These are phyloP conservation scores for Verticillium zaregamsianum DNA, from an alignment of 2,329 filamentous ascomycete genomes.

Conservation along the genomic window DNA sequence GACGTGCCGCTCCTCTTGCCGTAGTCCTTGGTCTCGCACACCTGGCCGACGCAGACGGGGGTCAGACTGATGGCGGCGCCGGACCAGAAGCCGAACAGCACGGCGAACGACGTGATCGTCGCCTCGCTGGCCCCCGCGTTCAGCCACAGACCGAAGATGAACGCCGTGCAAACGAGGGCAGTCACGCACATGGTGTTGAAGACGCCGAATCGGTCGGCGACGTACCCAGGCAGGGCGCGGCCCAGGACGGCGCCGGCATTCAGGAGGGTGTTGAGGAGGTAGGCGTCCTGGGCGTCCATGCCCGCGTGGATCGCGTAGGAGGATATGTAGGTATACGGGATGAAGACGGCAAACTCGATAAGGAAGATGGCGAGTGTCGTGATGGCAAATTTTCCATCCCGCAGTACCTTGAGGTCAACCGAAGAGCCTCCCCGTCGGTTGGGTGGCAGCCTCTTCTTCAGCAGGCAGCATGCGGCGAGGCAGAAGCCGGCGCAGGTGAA, in stretches of 20 bases:
- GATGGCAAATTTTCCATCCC: slow-evolving; percentile 43
- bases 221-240: slow-evolving; percentile 61
- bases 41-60: slow-evolving; percentile 67
- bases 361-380: slow-evolving; percentile 53
- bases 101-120: slow-evolving; percentile 54
- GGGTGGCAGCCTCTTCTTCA: slow-evolving; percentile 43
- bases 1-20: slow-evolving; percentile 67
- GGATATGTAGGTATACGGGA: slow-evolving; percentile 66
- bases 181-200: slow-evolving; percentile 67
- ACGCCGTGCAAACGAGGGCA: slow-evolving; percentile 36
- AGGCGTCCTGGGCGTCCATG: slow-evolving; percentile 51
- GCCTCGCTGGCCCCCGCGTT: slow-evolving; percentile 38
- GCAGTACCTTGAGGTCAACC: slow-evolving; percentile 49
- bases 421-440: slow-evolving; percentile 35
- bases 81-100: slow-evolving; percentile 67
- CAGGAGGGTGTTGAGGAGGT: slow-evolving; percentile 64
- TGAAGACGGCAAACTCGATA: slow-evolving; percentile 56
- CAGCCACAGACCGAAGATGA: slow-evolving; percentile 60
- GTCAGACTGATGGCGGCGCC: slow-evolving; percentile 67
- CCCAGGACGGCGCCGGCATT: slow-evolving; percentile 67
- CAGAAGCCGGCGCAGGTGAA: slow-evolving; percentile 18
- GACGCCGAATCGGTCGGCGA: slow-evolving; percentile 63
- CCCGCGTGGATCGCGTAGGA: slow-evolving; percentile 57
- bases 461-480: slow-evolving; percentile 21
- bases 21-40: slow-evolving; percentile 65